Evolutionary conservation across 768 basidiomycete species (phyloP), one percentile per base, ranked within the genome.

Genomic region (Melanogaster broomeanus): DNA sequence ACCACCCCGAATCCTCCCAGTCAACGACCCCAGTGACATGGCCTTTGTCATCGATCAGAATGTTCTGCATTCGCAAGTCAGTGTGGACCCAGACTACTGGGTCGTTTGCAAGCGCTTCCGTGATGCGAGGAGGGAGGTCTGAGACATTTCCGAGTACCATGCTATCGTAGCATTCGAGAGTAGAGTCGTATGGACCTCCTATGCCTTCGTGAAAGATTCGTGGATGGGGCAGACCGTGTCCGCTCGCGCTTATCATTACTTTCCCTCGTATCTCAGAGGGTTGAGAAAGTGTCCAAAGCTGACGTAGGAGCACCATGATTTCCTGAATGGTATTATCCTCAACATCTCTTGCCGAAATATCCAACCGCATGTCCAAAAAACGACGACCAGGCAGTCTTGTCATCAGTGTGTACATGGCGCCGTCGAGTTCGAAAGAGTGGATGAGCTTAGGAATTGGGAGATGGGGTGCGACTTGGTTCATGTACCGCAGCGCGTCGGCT

Each of bases 1-100:
- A 34, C 62, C 63, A 63, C 5, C 63, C 62, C 16, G 62, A 58
- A 34, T 61, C 50, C 40, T 60, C 61, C 63, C 63, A 64, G 48
- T 64, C 61, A 22, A 64, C 49, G 25, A 64, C 51, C 10, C 63
- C 63, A 12, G 53, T 53, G 25, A 64, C 39, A 12, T 51, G 48
- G 7, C 63, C 63, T 16, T 46, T 21, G 25, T 63, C 47, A 21
- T 56, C 38, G 5, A 64, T 49, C 13, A 64, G 39, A 21, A 64
- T 56, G 35, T 64, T 64, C 19, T 59, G 56, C 49, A 46, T 41
- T 31, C 55, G 40, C 24, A 64, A 48, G 43, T 64, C 63, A 12
- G 48, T 50, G 42, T 62, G 61, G 19, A 60, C 53, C 49, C 54
- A 61, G 12, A 35, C 42, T n/a, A 61, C 42, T 10, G 45, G 31